Conservation (phyloP, 805 yeast species). For the Candida yuanshanica region DNA sequence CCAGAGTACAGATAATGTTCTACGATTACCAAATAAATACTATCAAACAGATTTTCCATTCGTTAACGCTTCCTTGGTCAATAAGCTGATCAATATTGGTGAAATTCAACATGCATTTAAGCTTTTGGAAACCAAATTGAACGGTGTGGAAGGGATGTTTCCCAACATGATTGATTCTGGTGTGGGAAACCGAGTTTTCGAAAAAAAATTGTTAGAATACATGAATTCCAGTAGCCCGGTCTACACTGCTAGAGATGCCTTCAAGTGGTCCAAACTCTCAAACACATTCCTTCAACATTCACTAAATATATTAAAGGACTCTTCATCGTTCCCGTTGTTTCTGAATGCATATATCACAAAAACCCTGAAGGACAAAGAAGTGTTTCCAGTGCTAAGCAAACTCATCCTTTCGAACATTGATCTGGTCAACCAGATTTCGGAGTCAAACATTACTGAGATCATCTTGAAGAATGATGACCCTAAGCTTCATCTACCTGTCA, state of each 20-base stretch:
- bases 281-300: background rate
- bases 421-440: background rate
- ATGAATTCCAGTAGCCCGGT: conserved; percentile 5
- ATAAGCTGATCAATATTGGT: conserved; percentile 6
- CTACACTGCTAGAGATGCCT: background rate
- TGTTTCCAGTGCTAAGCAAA: background rate
- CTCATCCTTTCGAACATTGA: background rate
- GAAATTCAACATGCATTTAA: background rate
- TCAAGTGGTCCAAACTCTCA: background rate
- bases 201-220: conserved; percentile 10
- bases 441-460: background rate
- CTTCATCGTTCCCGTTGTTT: background rate
- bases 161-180: background rate
- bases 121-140: conserved; percentile 8
- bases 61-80: conserved; percentile 10
- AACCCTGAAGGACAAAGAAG: background rate
- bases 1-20: conserved; percentile 7
- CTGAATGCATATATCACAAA: background rate
- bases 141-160: conserved; percentile 8
- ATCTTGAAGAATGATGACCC: background rate
- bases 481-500: background rate
- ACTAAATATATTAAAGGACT: background rate
- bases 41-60: conserved; percentile 12
- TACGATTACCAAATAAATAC: conserved; percentile 9
- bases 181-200: conserved; percentile 3